Percentiles rank a stretch among this genome's conserved stretches.
These are phyloP conservation scores for Xylariaceae sp. DNA, from an alignment of 2,329 filamentous ascomycete genomes.

Conservation along the genomic window DNA sequence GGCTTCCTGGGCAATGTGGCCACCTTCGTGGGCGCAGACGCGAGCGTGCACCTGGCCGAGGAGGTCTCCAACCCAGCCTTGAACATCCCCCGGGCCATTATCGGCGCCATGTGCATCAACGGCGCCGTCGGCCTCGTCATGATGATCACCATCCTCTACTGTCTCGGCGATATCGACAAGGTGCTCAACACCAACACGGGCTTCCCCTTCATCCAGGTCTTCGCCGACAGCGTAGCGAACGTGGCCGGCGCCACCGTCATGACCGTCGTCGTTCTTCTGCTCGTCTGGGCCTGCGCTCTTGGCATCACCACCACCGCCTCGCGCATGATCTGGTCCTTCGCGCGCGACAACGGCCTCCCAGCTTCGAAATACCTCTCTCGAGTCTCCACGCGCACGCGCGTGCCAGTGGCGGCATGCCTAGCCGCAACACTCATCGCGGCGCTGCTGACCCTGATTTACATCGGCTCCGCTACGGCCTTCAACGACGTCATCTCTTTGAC, in stretches of 20 bases:
- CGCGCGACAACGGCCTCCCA: slow-evolving; percentile 14
- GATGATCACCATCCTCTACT: slow-evolving; percentile 45
- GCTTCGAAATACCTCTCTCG: background rate
- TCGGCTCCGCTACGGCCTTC: slow-evolving; percentile 6
- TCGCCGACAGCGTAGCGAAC: slow-evolving; percentile 11
- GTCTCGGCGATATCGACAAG: slow-evolving; percentile 38
- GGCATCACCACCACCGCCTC: slow-evolving; percentile 14
- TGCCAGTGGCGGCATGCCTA: slow-evolving; percentile 7
- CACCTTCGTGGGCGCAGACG: background rate
- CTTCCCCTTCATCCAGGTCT: slow-evolving; percentile 52
- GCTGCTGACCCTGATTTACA: slow-evolving; percentile 6
- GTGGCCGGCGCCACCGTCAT: slow-evolving; percentile 7
- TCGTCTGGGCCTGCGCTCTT: slow-evolving; percentile 10
- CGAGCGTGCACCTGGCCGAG: slow-evolving; percentile 31
- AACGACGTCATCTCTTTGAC: slow-evolving; percentile 8
- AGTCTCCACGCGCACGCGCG: slow-evolving; percentile 7
- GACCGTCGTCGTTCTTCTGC: slow-evolving; percentile 11
- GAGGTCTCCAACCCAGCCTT: slow-evolving; percentile 40
- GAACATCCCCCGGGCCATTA: slow-evolving; percentile 43
- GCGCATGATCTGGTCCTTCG: slow-evolving; percentile 19
- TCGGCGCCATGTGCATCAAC: slow-evolving; percentile 41
- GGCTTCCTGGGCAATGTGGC: slow-evolving; percentile 10
- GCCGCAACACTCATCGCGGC: slow-evolving; percentile 5
- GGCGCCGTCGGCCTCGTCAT: slow-evolving; percentile 47
- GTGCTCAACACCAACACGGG: slow-evolving; percentile 37